These are phyloP conservation scores for Teratosphaeria viscida DNA, from an alignment of 2,329 filamentous ascomycete genomes.

Conservation along the genomic window DNA sequence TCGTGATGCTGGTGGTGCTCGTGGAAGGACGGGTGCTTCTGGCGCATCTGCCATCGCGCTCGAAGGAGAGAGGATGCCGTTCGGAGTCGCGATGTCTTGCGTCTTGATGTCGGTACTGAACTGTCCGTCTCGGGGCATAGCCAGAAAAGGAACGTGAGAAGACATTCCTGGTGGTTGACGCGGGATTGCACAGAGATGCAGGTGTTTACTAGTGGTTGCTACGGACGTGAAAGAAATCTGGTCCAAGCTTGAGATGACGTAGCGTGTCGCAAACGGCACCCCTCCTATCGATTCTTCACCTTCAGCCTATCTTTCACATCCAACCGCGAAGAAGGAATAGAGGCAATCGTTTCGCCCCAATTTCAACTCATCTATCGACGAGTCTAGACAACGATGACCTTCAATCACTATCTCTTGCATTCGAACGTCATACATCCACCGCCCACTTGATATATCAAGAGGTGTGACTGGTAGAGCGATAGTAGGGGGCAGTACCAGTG, in stretches of 20 bases:
- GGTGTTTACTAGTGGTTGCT: background rate
- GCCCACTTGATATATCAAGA: background rate
- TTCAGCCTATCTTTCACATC: too few relatives aligned
- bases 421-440: background rate
- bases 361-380: too few relatives aligned
- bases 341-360: too few relatives aligned
- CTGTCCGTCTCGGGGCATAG: slow-evolving; percentile 20
- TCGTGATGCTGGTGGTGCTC: slow-evolving; percentile 1
- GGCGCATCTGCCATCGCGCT: slow-evolving; percentile 4
- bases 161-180: slow-evolving; percentile 7
- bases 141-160: slow-evolving; percentile 21
- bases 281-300: too few relatives aligned
- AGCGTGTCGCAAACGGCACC: background rate
- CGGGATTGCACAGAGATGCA: background rate
- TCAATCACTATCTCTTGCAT: too few relatives aligned
- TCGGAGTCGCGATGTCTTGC: slow-evolving; percentile 7
- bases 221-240: background rate
- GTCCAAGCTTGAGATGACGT: background rate
- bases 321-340: too few relatives aligned
- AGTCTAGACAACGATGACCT: too few relatives aligned
- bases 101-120: slow-evolving; percentile 11
- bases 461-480: background rate
- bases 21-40: slow-evolving; percentile 4
- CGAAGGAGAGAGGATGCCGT: slow-evolving; percentile 3
- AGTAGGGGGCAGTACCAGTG: background rate